Evolutionary conservation across 2,329 filamentous ascomycete genomes (phyloP).

Genomic region (Pseudogymnoascus sp.): DNA sequence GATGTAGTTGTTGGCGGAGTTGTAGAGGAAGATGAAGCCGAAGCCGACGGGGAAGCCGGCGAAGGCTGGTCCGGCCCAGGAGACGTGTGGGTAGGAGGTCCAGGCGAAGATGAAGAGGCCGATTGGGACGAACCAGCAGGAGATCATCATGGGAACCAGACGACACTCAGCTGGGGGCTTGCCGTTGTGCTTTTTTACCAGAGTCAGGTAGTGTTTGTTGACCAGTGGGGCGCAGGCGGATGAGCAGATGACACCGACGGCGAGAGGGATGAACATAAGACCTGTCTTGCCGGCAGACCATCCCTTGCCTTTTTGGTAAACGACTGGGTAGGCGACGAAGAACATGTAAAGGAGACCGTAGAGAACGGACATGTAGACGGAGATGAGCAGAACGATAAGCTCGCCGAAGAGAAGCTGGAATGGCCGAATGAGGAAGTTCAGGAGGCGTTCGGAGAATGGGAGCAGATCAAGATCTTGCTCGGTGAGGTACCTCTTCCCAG

Average conservation of each 20-base stretch:
- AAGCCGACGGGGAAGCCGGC: constrained; percentile 53
- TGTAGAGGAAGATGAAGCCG: constrained; percentile 60
- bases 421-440: constrained; percentile 70
- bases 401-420: constrained; percentile 81
- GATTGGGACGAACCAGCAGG: constrained; percentile 65
- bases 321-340: constrained; percentile 43
- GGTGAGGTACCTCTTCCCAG: constrained; percentile 62
- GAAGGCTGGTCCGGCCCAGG: constrained; percentile 52
- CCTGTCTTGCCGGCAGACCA: constrained; percentile 68
- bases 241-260: constrained; percentile 63
- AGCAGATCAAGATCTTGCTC: constrained; percentile 72
- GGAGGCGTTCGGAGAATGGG: constrained; percentile 59
- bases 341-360: constrained; percentile 48
- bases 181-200: constrained; percentile 56
- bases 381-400: constrained; percentile 77
- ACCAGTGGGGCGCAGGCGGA: constrained; percentile 63
- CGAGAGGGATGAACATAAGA: constrained; percentile 80
- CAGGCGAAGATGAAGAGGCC: constrained; percentile 63
- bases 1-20: constrained; percentile 50
- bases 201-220: constrained; percentile 71
- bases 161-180: constrained; percentile 70
- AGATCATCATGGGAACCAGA: constrained; percentile 74
- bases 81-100: constrained; percentile 49
- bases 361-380: constrained; percentile 77
- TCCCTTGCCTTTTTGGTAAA: constrained; percentile 70